Evolutionary conservation across 106 monocot species (phyloP), one percentile per base, ranked within the genome.

Genomic region (Triglochin maritima): DNA sequence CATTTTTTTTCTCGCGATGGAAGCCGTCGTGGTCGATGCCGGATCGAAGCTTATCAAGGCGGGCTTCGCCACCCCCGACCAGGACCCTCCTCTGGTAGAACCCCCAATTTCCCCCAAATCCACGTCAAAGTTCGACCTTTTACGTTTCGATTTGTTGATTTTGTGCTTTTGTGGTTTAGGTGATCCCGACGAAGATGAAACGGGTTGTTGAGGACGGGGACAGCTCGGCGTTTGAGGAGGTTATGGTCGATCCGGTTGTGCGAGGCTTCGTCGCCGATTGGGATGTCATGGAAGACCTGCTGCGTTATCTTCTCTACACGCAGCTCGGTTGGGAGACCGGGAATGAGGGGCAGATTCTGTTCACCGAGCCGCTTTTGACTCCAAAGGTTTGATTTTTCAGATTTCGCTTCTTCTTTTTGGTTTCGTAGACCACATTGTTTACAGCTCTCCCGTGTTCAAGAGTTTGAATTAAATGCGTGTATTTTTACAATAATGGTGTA

Each of bases 11-110:
- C 50, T 48, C 69, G 62, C 55, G 9, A 95, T 90, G 94, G 94
- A 95, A 71, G 89, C 94, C 14, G 90, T 95, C 69, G 94, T 95
- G 64, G 82, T 95, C 46, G 94, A 95, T 41, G 87, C 79, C 46
- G 94, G 94, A 49, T 95, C 94, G 8, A 95, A 83, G 79, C 87
- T 95, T 49, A 83, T 95, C 59, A 95, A 95, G 73, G 87, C 94
- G 8, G 94, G 94, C 13, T 90, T 90, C 71, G 94, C 94, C 6
- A 67, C 83, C 45, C 94, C 94, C 48, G 94, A 95, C 62, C 94
- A 95, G 76, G 85, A 90, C 52, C 94, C 94, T 9, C 67, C 87
- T 11, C 17, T 87, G 85, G 90, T 95, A 63, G 72, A 47, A 57
- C 2, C 3, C 50, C 13, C 47, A 9, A 50, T 29, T 50, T 71